Conservation (phyloP, 768 basidiomycete genomes). For the Hortiboletus flavorubellus region DNA sequence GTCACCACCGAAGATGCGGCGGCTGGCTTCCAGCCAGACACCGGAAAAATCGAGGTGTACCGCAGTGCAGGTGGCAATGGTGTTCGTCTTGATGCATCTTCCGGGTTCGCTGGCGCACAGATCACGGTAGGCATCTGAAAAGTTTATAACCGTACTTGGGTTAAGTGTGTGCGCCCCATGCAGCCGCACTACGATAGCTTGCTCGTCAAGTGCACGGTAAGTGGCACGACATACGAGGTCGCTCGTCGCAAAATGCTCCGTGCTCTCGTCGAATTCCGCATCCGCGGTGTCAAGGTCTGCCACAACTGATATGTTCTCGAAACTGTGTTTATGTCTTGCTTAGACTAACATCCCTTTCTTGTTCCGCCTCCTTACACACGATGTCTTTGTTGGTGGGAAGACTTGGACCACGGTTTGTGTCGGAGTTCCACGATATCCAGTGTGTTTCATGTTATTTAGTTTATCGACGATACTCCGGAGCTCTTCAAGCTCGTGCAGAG, state of each 20-base stretch:
- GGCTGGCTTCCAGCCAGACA: conserved; percentile 94
- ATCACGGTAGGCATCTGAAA: conserved; percentile 70
- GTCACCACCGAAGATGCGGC: conserved; percentile 97
- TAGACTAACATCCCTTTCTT: conserved; percentile 99
- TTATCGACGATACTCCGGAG: conserved; percentile 99
- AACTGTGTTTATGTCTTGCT: not conserved
- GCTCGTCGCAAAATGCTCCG: conserved; percentile 99
- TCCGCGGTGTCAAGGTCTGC: conserved; percentile 91
- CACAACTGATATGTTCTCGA: not conserved
- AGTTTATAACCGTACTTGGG: not conserved
- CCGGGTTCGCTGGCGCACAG: conserved; percentile 98
- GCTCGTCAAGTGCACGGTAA: conserved; percentile 93
- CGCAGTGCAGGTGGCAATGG: conserved; percentile 98
- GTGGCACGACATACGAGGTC: conserved; percentile 97
- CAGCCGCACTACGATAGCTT: conserved; percentile 98
- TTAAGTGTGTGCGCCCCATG: not conserved
- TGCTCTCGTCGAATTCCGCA: conserved; percentile 99
- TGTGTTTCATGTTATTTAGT: conserved; percentile 44
- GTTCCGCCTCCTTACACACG: conserved; percentile 95
- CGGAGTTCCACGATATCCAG: not conserved
- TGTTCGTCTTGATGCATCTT: conserved; percentile 93
- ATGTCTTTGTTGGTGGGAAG: conserved; percentile 92
- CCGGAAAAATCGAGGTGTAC: conserved; percentile 99
- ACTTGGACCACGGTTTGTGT: conserved; percentile 90
- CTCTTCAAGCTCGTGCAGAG: conserved; percentile 97